Conservation (phyloP, 2,329 filamentous ascomycete genomes). For the Fusarium sublunatum region DNA sequence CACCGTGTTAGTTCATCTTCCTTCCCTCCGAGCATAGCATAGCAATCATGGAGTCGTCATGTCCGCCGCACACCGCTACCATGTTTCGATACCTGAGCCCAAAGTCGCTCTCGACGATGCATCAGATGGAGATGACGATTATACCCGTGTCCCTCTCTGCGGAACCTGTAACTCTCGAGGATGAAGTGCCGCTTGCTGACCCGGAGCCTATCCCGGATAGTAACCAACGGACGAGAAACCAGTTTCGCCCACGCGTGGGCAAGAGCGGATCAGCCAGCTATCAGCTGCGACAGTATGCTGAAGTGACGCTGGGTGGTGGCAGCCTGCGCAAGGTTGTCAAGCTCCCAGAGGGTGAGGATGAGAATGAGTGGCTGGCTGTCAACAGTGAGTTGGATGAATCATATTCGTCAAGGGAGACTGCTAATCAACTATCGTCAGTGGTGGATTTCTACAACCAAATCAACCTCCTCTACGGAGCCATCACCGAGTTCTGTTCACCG, state of each 20-base stretch:
- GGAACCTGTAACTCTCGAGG: constrained; percentile 19
- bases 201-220: constrained; percentile 57
- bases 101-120: constrained; percentile 49
- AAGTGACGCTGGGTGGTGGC: constrained; percentile 93
- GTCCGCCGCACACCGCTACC: constrained; percentile 30
- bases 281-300: constrained; percentile 96
- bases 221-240: constrained; percentile 87
- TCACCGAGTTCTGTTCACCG: constrained; percentile 98
- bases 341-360: constrained; percentile 94
- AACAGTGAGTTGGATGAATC: constrained; percentile 73
- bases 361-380: constrained; percentile 98
- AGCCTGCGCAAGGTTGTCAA: constrained; percentile 96
- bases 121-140: constrained; percentile 47
- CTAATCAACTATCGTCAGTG: constrained; percentile 64
- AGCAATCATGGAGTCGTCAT: constrained; percentile 3
- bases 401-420: background rate
- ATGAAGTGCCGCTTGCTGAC: constrained; percentile 49
- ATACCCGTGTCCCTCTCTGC: constrained; percentile 46
- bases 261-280: constrained; percentile 89
- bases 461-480: constrained; percentile 97
- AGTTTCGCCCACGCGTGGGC: constrained; percentile 89
- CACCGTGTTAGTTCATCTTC: constrained; percentile 54
- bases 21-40: background rate
- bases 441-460: constrained; percentile 99
- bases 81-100: constrained; percentile 51